Evolutionary conservation across 306 rosid genomes (phyloP).

Genomic region (Carpinus fangiana): DNA sequence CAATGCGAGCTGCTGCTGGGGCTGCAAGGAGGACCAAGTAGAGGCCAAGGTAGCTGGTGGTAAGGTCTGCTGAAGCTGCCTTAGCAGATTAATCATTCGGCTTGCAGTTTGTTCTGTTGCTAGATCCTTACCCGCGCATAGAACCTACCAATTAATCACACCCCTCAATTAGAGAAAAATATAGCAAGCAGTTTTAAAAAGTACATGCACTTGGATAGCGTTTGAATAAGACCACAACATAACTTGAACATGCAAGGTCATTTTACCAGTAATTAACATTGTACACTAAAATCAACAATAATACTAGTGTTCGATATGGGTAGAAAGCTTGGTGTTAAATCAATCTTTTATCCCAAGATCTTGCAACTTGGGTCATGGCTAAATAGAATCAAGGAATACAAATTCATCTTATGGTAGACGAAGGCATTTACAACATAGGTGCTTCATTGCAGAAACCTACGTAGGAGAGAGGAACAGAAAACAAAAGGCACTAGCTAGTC

Average conservation of each 20-base stretch:
- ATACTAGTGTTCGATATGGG: background rate
- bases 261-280: background rate
- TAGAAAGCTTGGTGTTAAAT: background rate
- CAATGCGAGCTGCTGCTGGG: slow-evolving; percentile 92
- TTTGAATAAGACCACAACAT: background rate
- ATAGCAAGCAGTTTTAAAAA: slow-evolving; percentile 1
- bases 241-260: background rate
- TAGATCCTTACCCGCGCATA: slow-evolving; percentile 91
- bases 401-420: background rate
- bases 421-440: background rate
- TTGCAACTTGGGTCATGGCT: background rate
- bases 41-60: slow-evolving; percentile 89
- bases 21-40: slow-evolving; percentile 97
- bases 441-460: background rate
- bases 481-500: background rate
- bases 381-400: background rate
- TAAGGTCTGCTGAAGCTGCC: slow-evolving; percentile 91
- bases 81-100: slow-evolving; percentile 77
- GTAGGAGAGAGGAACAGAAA: background rate
- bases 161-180: slow-evolving; percentile 9
- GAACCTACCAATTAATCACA: slow-evolving; percentile 48
- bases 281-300: background rate
- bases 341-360: background rate
- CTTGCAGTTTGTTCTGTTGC: slow-evolving; percentile 88
- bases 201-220: background rate